These are phyloP conservation scores for Salinomyces thailandicus DNA, from an alignment of 2,329 filamentous ascomycete genomes.

Conservation along the genomic window DNA sequence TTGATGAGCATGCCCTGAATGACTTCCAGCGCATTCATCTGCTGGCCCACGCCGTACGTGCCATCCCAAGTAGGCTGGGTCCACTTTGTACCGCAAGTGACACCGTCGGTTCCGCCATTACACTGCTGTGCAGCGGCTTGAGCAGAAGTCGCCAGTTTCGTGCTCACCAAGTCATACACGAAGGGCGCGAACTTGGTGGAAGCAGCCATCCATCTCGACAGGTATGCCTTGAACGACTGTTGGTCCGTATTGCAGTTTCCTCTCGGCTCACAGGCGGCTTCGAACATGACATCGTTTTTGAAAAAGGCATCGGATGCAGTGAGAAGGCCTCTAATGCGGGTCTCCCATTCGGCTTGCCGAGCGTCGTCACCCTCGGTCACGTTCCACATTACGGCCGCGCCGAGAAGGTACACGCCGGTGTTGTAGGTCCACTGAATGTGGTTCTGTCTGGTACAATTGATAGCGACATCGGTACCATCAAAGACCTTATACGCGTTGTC, in stretches of 20 bases:
- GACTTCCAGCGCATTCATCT: slow-evolving; percentile 47
- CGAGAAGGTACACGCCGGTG: slow-evolving; percentile 36
- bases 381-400: slow-evolving; percentile 40
- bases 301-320: slow-evolving; percentile 30
- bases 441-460: slow-evolving; percentile 35
- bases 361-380: slow-evolving; percentile 13
- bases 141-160: slow-evolving; percentile 44
- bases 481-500: slow-evolving; percentile 37
- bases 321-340: slow-evolving; percentile 16
- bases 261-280: slow-evolving; percentile 34
- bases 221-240: slow-evolving; percentile 35
- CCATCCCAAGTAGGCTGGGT: slow-evolving; percentile 34
- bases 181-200: slow-evolving; percentile 42
- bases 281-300: slow-evolving; percentile 31
- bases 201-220: slow-evolving; percentile 41
- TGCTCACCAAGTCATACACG: slow-evolving; percentile 36
- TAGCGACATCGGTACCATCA: slow-evolving; percentile 35
- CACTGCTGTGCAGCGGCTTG: slow-evolving; percentile 45
- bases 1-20: slow-evolving; percentile 36
- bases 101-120: slow-evolving; percentile 36
- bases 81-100: slow-evolving; percentile 38
- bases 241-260: slow-evolving; percentile 36
- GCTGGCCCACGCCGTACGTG: slow-evolving; percentile 43
- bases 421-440: slow-evolving; percentile 41
- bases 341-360: slow-evolving; percentile 13